phyloP scores from a whole-genome alignment of 2,329 filamentous ascomycete genomes.

The Stemphylium beticola region DNA sequence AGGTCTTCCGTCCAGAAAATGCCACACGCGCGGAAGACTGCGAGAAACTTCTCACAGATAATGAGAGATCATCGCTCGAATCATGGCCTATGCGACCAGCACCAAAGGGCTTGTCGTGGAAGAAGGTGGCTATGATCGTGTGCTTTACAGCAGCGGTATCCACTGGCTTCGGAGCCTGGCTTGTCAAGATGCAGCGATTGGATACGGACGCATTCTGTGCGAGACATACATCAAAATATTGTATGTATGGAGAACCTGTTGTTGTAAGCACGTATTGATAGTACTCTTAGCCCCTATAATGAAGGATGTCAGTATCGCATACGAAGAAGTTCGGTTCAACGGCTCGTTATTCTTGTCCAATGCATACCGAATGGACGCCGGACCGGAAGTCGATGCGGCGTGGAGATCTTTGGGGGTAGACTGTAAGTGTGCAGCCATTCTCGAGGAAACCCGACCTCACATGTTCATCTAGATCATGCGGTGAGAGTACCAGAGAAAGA shows the following conservation, averaged over 20 bases:
- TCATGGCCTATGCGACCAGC: neutral
- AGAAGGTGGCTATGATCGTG: neutral
- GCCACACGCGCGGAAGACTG: neutral
- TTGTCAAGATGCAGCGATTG: slow-evolving; percentile 15
- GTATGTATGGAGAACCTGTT: slow-evolving; percentile 22
- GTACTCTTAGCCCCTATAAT: slow-evolving; percentile 36
- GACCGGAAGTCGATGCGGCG: slow-evolving; percentile 63
- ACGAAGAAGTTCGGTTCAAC: slow-evolving; percentile 57
- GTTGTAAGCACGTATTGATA: neutral
- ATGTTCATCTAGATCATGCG: slow-evolving; percentile 30
- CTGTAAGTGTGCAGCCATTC: slow-evolving; percentile 47
- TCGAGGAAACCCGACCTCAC: neutral
- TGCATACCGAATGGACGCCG: slow-evolving; percentile 58
- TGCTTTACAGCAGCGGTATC: slow-evolving; percentile 29
- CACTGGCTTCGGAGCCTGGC: slow-evolving; percentile 30
- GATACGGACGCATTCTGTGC: slow-evolving; percentile 38
- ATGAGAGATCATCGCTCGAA: neutral
- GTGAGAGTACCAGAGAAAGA: slow-evolving; percentile 58
- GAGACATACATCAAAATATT: slow-evolving; percentile 41
- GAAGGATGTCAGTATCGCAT: slow-evolving; percentile 52
- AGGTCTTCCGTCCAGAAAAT: neutral
- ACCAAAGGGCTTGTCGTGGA: neutral
- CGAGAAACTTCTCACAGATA: neutral
- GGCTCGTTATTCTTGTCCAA: slow-evolving; percentile 63
- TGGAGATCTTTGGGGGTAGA: slow-evolving; percentile 62